These are phyloP conservation scores for Suillus hirtellus DNA, from an alignment of 768 basidiomycete species.

Conservation along the genomic window DNA sequence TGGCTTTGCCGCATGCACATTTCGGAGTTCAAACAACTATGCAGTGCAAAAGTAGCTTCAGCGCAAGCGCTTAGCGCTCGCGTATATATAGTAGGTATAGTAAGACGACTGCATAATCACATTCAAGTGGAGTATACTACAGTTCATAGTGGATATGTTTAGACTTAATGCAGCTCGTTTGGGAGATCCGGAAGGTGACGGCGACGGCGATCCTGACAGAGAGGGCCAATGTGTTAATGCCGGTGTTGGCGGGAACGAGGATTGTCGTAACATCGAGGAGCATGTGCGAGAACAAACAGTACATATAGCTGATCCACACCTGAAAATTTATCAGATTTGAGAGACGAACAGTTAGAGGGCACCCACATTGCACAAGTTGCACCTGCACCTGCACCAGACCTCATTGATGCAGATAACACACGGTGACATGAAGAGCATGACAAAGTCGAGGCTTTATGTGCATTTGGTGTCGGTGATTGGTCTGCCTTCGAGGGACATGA, in stretches of 20 bases:
- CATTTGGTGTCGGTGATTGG: constrained; percentile 18
- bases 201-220: constrained; percentile 17
- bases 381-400: constrained; percentile 17
- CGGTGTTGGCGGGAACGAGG: constrained; percentile 39
- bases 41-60: too few species aligned
- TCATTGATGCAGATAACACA: constrained; percentile 21
- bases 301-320: constrained; percentile 37
- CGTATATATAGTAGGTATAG: too few species aligned
- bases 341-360: neutral
- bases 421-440: constrained; percentile 35
- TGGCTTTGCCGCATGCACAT: neutral
- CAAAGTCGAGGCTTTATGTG: constrained; percentile 16
- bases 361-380: constrained; percentile 25
- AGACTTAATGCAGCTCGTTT: constrained; percentile 30
- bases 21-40: neutral
- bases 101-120: too few species aligned
- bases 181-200: constrained; percentile 24
- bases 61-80: too few species aligned
- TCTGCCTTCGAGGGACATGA: constrained; percentile 13
- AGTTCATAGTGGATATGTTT: constrained; percentile 25
- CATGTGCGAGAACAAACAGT: constrained; percentile 40
- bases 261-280: constrained; percentile 31
- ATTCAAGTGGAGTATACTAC: constrained; percentile 15
- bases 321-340: constrained; percentile 12
- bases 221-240: constrained; percentile 36